Evolutionary conservation across 2,329 filamentous ascomycete species (phyloP).

Genomic region (Xylaria sp.): DNA sequence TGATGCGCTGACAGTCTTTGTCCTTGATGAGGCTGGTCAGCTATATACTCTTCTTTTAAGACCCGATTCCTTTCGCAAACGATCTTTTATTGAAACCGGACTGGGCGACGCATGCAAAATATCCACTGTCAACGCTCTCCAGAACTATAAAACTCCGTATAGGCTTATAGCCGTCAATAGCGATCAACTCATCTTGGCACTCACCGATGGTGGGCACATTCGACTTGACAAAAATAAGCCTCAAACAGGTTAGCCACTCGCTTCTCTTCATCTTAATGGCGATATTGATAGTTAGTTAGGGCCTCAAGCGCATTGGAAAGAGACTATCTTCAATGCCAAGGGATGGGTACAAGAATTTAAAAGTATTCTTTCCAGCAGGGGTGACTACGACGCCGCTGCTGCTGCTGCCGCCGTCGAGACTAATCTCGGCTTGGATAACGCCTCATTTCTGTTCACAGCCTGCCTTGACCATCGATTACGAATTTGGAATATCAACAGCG

Average conservation of each 20-base stretch:
- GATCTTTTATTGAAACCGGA: conserved; percentile 75
- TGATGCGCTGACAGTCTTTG: conserved; percentile 67
- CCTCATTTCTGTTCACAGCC: conserved; percentile 76
- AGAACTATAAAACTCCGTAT: conserved; percentile 79
- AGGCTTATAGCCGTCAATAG: conserved; percentile 79
- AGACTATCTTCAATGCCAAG: conserved; percentile 78
- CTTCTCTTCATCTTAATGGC: neutral
- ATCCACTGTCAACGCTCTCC: conserved; percentile 76
- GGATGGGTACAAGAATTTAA: conserved; percentile 76
- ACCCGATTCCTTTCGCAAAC: conserved; percentile 82
- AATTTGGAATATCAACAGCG: conserved; percentile 88
- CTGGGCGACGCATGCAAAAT: conserved; percentile 82
- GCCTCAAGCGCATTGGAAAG: conserved; percentile 67
- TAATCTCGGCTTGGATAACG: conserved; percentile 61
- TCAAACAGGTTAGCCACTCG: conserved; percentile 57
- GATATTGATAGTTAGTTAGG: conserved; percentile 46
- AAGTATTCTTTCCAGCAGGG: conserved; percentile 71
- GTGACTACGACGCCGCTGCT: conserved; percentile 74
- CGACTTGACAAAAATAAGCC: conserved; percentile 71
- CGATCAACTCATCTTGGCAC: conserved; percentile 80
- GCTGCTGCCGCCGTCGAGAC: conserved; percentile 71
- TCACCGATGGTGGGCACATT: conserved; percentile 82
- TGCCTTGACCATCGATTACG: conserved; percentile 90
- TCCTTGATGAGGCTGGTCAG: conserved; percentile 76
- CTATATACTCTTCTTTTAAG: conserved; percentile 88